A percentile compares a stretch with the other conserved stretches of the same genome.
Evolutionary conservation across 1,139 yeast genomes (phyloP).

Genomic region (Diutina catenulata): DNA sequence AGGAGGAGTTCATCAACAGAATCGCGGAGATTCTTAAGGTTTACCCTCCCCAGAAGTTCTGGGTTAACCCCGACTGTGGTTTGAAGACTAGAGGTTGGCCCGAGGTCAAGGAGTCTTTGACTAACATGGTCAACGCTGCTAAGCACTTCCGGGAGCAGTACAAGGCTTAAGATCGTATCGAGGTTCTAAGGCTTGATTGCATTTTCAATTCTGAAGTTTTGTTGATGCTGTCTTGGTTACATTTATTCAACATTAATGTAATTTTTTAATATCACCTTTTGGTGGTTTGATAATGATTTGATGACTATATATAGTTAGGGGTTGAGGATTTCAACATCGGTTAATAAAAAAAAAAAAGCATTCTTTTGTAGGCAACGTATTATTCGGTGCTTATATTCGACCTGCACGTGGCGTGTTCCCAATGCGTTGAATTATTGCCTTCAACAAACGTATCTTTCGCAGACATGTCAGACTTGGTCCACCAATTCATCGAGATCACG

Average conservation of each 20-base stretch:
- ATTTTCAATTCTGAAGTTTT: conserved; percentile 6
- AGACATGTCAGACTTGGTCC: background rate
- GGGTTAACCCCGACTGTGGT: conserved; percentile 99
- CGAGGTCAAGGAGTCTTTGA: conserved; percentile 74
- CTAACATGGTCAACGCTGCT: conserved; percentile 99
- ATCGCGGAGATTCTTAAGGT: conserved; percentile 90
- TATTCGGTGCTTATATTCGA: too few species aligned
- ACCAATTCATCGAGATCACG: conserved; percentile 32
- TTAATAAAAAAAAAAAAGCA: too few species aligned
- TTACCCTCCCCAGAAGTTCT: conserved; percentile 94
- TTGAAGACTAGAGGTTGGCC: conserved; percentile 96
- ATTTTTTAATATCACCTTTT: background rate
- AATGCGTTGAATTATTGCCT: too few species aligned
- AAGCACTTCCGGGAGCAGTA: conserved; percentile 75
- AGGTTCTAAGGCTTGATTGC: conserved; percentile 7
- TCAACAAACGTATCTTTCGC: too few species aligned
- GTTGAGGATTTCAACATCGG: conserved; percentile 43
- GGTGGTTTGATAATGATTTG: conserved; percentile 13
- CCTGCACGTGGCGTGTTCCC: too few species aligned
- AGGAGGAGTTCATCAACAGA: conserved; percentile 89
- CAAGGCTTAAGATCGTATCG: conserved; percentile 18
- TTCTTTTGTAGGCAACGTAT: too few species aligned
- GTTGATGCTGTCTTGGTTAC: conserved; percentile 21
- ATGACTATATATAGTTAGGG: conserved; percentile 14
- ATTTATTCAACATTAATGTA: conserved; percentile 63